phyloP scores from a whole-genome alignment of 768 basidiomycete species.

The Suillus bovinus region DNA sequence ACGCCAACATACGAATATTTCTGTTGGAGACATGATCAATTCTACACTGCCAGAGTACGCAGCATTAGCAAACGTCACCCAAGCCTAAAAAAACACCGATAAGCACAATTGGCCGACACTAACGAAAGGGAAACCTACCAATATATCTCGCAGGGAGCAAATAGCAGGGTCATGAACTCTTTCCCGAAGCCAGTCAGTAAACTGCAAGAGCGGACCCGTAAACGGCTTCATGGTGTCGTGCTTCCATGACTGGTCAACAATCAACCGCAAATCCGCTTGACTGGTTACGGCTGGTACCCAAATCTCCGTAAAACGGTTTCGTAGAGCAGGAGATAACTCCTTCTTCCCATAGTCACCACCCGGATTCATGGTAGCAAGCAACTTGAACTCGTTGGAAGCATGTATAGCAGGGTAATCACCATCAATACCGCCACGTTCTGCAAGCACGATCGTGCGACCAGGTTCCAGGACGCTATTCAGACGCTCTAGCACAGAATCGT shows the following conservation, averaged over 20 bases:
- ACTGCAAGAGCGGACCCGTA: conserved; percentile 69
- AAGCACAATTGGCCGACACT: conserved; percentile 1
- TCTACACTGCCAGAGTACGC: conserved; percentile 37
- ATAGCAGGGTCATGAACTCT: conserved; percentile 63
- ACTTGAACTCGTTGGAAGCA: conserved; percentile 74
- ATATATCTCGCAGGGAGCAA: conserved; percentile 81
- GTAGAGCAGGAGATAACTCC: conserved; percentile 92
- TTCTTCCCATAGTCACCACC: conserved; percentile 99
- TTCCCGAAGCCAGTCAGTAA: conserved; percentile 75
- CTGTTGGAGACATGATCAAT: conserved; percentile 35
- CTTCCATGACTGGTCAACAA: conserved; percentile 72
- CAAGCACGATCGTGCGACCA: conserved; percentile 82
- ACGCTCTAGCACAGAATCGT: conserved; percentile 96
- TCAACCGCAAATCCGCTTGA: conserved; percentile 71
- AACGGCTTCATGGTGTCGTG: conserved; percentile 50
- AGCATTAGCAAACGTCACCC: conserved; percentile 87
- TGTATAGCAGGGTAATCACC: conserved; percentile 64
- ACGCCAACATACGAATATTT: conserved; percentile 66
- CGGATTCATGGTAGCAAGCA: conserved; percentile 98
- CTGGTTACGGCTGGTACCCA: conserved; percentile 91
- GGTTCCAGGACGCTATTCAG: conserved; percentile 98
- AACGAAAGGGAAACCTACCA: conserved; percentile 51
- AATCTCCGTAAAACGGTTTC: conserved; percentile 98
- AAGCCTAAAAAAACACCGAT: conserved; percentile 55
- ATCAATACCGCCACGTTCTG: conserved; percentile 84